Evolutionary conservation across 2,329 filamentous ascomycete genomes (phyloP).

Genomic region (Podosphaera fusca): DNA sequence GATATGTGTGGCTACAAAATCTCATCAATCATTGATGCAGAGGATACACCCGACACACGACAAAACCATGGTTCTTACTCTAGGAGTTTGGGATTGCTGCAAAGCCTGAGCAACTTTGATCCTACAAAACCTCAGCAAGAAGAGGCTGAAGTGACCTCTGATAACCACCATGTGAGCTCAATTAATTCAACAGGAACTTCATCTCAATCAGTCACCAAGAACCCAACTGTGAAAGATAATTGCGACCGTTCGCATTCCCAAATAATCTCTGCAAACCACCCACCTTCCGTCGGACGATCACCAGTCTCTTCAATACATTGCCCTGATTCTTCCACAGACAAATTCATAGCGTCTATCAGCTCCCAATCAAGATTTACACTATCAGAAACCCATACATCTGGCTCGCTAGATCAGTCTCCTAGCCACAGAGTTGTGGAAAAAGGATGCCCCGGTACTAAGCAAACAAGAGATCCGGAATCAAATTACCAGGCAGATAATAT

Average conservation of each 20-base stretch:
- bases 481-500: background rate
- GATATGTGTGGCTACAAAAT: background rate
- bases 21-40: background rate
- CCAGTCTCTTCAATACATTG: background rate
- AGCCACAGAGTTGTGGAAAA: background rate
- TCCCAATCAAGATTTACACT: background rate
- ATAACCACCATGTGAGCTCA: background rate
- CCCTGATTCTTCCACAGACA: background rate
- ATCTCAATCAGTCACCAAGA: background rate
- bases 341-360: background rate
- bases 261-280: background rate
- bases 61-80: background rate
- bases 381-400: background rate
- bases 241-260: background rate
- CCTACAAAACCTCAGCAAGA: constrained; percentile 2
- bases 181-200: constrained; percentile 1
- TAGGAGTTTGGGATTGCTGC: constrained; percentile 10
- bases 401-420: background rate
- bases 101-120: constrained; percentile 11
- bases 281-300: background rate
- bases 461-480: background rate
- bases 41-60: background rate
- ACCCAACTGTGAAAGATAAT: background rate
- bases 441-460: background rate
- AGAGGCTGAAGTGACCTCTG: background rate